A percentile compares a stretch with the other conserved stretches of the same genome.
Evolutionary conservation across 352 stramenopile species (phyloP).

Genomic region (Aphanomyces stellatus): DNA sequence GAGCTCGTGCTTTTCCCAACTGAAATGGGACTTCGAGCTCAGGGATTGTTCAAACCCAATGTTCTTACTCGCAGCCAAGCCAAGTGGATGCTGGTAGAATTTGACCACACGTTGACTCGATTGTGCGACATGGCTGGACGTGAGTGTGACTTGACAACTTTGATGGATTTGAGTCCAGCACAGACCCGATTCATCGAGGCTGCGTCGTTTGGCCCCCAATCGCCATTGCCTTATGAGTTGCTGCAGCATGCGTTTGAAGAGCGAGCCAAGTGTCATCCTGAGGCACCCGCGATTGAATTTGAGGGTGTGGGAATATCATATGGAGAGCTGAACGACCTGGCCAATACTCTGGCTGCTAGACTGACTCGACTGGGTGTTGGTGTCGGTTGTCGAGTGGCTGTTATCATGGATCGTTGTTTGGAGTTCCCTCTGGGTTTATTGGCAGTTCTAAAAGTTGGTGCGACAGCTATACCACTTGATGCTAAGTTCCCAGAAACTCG

Average conservation of each 20-base stretch:
- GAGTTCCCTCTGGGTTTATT: too few species aligned
- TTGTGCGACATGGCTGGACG: not conserved
- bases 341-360: too few species aligned
- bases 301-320: constrained; percentile 23
- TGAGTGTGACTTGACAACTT: not conserved
- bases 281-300: constrained; percentile 3
- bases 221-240: not conserved
- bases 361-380: too few species aligned
- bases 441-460: too few species aligned
- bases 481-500: too few species aligned
- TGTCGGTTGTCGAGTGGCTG: too few species aligned
- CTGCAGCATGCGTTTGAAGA: not conserved
- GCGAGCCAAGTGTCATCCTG: not conserved
- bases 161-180: not conserved
- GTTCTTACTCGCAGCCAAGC: not conserved
- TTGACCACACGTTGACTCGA: not conserved
- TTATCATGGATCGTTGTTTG: too few species aligned
- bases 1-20: too few species aligned
- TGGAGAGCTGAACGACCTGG: constrained; percentile 22
- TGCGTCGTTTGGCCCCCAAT: not conserved
- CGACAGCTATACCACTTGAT: too few species aligned
- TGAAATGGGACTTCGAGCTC: too few species aligned
- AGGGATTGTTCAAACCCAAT: too few species aligned
- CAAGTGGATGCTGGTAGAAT: not conserved
- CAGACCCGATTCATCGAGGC: not conserved